Evolutionary conservation across 1,284 basidiomycete genomes (phyloP), one percentile per base, ranked within the genome.

Genomic region (Tilletia setariae): DNA sequence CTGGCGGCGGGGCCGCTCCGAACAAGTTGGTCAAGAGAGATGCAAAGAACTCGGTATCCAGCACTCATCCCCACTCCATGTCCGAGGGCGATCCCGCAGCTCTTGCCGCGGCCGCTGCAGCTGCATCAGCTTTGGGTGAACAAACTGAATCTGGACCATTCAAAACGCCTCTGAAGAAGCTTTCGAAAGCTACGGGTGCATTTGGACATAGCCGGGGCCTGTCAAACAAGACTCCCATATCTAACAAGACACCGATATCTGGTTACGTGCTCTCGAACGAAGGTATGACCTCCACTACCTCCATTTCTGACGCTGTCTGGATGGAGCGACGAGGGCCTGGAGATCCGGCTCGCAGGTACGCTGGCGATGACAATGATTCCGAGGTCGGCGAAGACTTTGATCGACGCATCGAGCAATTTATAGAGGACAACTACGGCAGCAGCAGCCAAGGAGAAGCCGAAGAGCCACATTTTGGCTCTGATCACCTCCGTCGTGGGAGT

Each of bases 221-320:
- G 56, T 61, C 56, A 2, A 61, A 40, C 56, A 61, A 61, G 30
- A 61, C 56, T 6, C 56, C 56, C 49, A 79, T 79, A n/a, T 79
- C 77, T 21, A 79, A 79, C 70, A 76, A 78, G 69, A 79, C 77
- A n/a, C 77, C 76, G 23, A 70, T 75, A 46, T 79, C 76, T 9
- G 75, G 75, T 6, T 79, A 79, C 47, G 63, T 79, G 66, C 64
- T 15, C 16, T 67, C 35, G 68, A 73, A 46, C 40, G 49, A 30
- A 62, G 67, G 11, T 61, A 69, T 43, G 68, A 25, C 25, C 64
- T 63, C 1, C 43, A 51, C 25, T 1, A 46, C 44, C 68, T 71
- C 66, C 69, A 71, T 19, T 63, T 67, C 21, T 67, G 66, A 43
- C 67, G 66, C 35, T 21, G 28, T 61, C 16, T 42, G 21, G 42